A percentile compares a stretch with the other conserved stretches of the same genome.
These are phyloP conservation scores for Westerdykella sp. DNA, from an alignment of 2,329 filamentous ascomycete species.

Conservation along the genomic window DNA sequence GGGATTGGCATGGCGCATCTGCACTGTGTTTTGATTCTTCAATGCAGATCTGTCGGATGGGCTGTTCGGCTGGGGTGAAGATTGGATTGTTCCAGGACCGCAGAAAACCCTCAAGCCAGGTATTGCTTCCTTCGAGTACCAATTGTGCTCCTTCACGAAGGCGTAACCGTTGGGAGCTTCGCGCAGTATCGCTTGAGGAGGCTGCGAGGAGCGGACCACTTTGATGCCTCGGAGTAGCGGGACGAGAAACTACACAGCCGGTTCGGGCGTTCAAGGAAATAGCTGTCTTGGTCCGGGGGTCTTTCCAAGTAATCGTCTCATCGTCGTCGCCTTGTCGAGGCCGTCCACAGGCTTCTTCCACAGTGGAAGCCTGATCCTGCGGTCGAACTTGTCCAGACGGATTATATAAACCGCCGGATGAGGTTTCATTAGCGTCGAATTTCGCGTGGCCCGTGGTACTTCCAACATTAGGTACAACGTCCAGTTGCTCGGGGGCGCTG, in stretches of 20 bases:
- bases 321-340: constrained; percentile 17
- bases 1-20: constrained; percentile 1
- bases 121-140: constrained; percentile 5
- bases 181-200: neutral
- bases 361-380: neutral
- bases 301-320: constrained; percentile 51
- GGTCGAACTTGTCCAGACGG: neutral
- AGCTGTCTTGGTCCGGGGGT: constrained; percentile 52
- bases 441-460: neutral
- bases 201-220: no score
- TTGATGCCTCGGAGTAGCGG: neutral
- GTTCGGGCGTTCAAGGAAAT: constrained; percentile 52
- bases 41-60: constrained; percentile 37
- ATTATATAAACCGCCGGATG: constrained; percentile 9
- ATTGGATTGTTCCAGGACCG: constrained; percentile 68
- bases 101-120: constrained; percentile 58
- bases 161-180: neutral
- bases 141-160: neutral
- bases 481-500: neutral
- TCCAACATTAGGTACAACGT: no score
- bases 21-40: constrained; percentile 8
- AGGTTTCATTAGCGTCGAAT: constrained; percentile 9
- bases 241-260: constrained; percentile 38
- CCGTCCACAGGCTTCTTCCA: neutral
- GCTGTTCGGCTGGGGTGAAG: constrained; percentile 51